Evolutionary conservation across 495 filamentous ascomycete genomes (phyloP).

Genomic region (Penicillium nucicola): DNA sequence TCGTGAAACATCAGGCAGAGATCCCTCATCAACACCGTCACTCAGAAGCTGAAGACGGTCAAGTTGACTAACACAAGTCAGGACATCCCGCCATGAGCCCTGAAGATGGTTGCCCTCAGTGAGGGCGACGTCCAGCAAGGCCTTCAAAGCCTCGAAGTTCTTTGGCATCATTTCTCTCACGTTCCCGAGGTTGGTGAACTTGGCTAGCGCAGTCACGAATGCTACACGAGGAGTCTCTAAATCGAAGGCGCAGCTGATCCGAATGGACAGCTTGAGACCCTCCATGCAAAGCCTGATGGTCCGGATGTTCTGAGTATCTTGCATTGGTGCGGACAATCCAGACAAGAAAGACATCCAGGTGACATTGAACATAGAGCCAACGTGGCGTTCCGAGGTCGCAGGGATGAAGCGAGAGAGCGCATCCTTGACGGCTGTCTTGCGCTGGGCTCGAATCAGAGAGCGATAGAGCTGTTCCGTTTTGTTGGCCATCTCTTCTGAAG

Average conservation of each 20-base stretch:
- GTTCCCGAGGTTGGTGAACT: conserved; percentile 93
- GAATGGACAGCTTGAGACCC: conserved; percentile 88
- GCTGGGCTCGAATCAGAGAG: conserved; percentile 80
- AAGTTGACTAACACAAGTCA: conserved; percentile 94
- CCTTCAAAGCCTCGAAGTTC: conserved; percentile 91
- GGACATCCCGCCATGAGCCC: conserved; percentile 89
- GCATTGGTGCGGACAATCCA: conserved; percentile 83
- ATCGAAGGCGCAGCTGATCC: conserved; percentile 90
- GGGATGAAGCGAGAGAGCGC: conserved; percentile 77
- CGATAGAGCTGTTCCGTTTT: conserved; percentile 89
- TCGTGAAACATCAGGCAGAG: conserved; percentile 89
- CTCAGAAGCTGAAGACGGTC: conserved; percentile 95
- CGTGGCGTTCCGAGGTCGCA: conserved; percentile 88
- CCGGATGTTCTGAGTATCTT: conserved; percentile 86
- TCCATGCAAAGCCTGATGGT: conserved; percentile 90
- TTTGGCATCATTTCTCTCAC: conserved; percentile 92
- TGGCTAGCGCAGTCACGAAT: conserved; percentile 89
- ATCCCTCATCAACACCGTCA: conserved; percentile 86
- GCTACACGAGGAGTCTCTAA: conserved; percentile 86
- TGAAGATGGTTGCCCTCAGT: conserved; percentile 87
- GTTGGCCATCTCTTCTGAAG: conserved; percentile 91
- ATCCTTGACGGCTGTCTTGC: conserved; percentile 66
- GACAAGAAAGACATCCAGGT: conserved; percentile 99
- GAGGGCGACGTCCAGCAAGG: conserved; percentile 84
- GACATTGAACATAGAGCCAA: conserved; percentile 98